phyloP scores from a whole-genome alignment of 1,139 yeast species.

The Pichia sp. region DNA sequence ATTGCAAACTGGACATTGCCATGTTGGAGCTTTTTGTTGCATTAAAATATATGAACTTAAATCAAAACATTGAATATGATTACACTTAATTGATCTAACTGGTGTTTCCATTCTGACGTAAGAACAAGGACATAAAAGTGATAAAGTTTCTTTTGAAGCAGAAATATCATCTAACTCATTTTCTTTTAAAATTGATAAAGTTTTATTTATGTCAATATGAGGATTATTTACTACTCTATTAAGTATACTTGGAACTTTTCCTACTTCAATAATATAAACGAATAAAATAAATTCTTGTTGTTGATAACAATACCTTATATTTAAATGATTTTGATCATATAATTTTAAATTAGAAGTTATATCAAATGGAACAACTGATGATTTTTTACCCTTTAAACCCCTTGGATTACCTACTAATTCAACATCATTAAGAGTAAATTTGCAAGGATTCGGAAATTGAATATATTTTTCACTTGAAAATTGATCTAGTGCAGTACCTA shows the following conservation, averaged over 20 bases:
- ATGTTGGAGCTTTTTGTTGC: constrained; percentile 56
- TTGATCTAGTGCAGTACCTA: constrained; percentile 40
- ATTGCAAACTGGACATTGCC: constrained; percentile 67
- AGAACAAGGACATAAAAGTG: constrained; percentile 61
- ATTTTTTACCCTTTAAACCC: constrained; percentile 56
- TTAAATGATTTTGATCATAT: constrained; percentile 34
- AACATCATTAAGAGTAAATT: constrained; percentile 44
- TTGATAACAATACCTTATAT: constrained; percentile 49
- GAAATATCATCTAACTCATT: constrained; percentile 46
- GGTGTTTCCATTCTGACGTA: constrained; percentile 56
- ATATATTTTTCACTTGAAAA: constrained; percentile 35
- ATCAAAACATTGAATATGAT: constrained; percentile 72
- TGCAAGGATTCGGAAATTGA: constrained; percentile 56
- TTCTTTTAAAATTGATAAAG: constrained; percentile 37
- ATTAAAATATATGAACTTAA: constrained; percentile 51
- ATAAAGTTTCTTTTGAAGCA: constrained; percentile 45
- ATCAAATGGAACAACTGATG: constrained; percentile 66
- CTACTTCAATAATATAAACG: constrained; percentile 47
- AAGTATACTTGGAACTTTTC: constrained; percentile 35
- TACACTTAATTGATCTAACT: constrained; percentile 50
- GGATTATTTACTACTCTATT: constrained; percentile 33
- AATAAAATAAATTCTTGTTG: constrained; percentile 38
- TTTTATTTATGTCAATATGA: constrained; percentile 43
- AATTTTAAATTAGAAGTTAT: constrained; percentile 40
- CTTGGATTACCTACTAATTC: constrained; percentile 44